Evolutionary conservation across 257 asterid species (phyloP).

Genomic region (Solanum peruvianum): DNA sequence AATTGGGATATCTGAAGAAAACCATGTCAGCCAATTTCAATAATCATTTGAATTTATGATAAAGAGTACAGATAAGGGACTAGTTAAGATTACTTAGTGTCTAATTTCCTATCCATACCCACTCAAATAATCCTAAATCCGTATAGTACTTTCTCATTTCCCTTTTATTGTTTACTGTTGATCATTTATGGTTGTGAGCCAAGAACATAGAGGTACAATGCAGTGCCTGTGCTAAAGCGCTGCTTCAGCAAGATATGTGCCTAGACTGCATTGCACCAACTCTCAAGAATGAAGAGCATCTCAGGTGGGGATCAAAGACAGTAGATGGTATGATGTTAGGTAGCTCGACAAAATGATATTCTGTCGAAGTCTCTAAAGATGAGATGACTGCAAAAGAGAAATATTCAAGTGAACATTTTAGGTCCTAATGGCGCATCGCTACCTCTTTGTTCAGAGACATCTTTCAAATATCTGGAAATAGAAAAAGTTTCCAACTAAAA

Average conservation of each 20-base stretch:
- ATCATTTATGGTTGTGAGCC: not conserved
- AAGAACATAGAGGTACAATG: not conserved
- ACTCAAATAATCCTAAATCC: not conserved
- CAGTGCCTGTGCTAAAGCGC: not conserved
- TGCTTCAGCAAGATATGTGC: not conserved
- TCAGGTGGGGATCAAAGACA: not conserved
- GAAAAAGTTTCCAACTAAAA: not conserved
- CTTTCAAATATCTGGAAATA: not conserved
- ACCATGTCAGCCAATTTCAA: not conserved
- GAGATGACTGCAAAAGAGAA: not conserved
- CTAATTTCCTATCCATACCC: not conserved
- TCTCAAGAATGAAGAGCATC: not conserved
- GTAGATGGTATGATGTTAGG: conserved; percentile 5
- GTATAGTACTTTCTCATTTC: not conserved
- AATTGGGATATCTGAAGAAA: not conserved
- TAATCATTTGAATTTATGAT: not conserved
- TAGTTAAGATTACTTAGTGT: not conserved
- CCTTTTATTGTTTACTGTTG: not conserved
- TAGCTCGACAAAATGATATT: not conserved
- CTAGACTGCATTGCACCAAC: not conserved
- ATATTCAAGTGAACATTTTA: not conserved
- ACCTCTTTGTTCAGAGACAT: not conserved
- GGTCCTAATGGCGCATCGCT: not conserved
- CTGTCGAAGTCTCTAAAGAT: not conserved
- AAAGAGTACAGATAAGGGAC: not conserved